A percentile compares a stretch with the other conserved stretches of the same genome.
Conservation (phyloP, 192 early-diverging fungal species). For the Oehlia diaphana region DNA sequence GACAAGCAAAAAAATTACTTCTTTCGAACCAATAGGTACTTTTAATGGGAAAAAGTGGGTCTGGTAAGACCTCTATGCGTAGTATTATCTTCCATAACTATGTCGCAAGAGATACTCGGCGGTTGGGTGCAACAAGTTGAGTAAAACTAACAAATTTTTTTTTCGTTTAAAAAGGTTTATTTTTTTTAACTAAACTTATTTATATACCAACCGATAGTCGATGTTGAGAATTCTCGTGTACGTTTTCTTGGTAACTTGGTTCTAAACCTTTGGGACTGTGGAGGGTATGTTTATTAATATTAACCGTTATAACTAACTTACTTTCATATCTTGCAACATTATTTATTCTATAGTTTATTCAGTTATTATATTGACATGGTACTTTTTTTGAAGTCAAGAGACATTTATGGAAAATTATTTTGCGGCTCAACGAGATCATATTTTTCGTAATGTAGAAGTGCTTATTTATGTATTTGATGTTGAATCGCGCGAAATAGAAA, state of each 20-base stretch:
- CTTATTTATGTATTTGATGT: slow-evolving; percentile 99
- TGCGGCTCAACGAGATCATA: slow-evolving; percentile 86
- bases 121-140: slow-evolving; percentile 92
- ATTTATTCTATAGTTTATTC: slow-evolving; percentile 16
- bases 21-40: slow-evolving; percentile 66
- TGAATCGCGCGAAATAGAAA: slow-evolving; percentile 86
- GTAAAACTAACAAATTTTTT: slow-evolving; percentile 1
- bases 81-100: slow-evolving; percentile 99
- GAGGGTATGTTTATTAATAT: slow-evolving; percentile 55
- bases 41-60: slow-evolving; percentile 96
- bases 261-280: slow-evolving; percentile 98
- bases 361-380: not conserved
- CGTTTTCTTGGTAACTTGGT: slow-evolving; percentile 93
- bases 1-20: not conserved
- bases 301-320: not conserved
- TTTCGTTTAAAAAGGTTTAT: not conserved
- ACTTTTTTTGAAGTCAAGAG: slow-evolving; percentile 65
- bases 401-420: slow-evolving; percentile 98
- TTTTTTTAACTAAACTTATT: not conserved
- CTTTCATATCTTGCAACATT: not conserved
- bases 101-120: slow-evolving; percentile 89
- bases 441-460: slow-evolving; percentile 98
- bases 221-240: slow-evolving; percentile 96
- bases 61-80: slow-evolving; percentile 99
- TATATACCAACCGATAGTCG: slow-evolving; percentile 58